These are phyloP conservation scores for Cystofilobasidium bisporidii DNA, from an alignment of 768 basidiomycete genomes.

Conservation along the genomic window DNA sequence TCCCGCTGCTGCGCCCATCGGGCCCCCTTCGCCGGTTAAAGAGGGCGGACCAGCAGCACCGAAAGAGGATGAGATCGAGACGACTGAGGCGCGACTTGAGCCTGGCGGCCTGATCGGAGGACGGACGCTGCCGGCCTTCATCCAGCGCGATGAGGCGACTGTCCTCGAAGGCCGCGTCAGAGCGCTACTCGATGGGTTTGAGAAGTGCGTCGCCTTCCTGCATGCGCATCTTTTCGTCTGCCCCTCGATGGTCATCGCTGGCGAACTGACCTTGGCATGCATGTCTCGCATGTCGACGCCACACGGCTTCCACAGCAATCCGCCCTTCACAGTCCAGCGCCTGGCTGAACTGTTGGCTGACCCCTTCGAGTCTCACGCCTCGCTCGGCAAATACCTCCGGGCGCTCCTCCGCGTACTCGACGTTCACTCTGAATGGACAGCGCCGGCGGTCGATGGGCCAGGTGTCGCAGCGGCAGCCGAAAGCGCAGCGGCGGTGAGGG, in stretches of 20 bases:
- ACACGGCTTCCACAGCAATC: constrained; percentile 40
- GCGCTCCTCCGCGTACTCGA: constrained; percentile 72
- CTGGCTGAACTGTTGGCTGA: constrained; percentile 68
- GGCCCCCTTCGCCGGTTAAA: no score
- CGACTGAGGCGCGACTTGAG: not conserved
- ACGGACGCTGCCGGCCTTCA: not conserved
- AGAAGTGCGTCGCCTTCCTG: not conserved
- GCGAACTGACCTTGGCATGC: no score
- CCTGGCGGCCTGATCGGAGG: not conserved
- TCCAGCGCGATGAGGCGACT: not conserved
- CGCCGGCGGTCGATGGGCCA: not conserved
- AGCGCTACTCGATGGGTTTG: not conserved
- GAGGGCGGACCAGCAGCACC: no score
- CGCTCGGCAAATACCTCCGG: constrained; percentile 75
- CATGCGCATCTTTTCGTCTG: not conserved
- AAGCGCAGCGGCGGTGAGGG: not conserved
- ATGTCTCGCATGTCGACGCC: not conserved
- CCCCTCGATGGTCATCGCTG: not conserved
- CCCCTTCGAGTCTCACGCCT: constrained; percentile 62
- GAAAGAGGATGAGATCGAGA: not conserved
- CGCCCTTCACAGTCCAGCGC: constrained; percentile 84
- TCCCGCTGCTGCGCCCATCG: no score
- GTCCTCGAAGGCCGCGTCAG: not conserved
- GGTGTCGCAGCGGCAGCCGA: not conserved
- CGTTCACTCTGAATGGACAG: constrained; percentile 62